These are phyloP conservation scores for Naganishia antarctica DNA, from an alignment of 768 basidiomycete genomes.

Conservation along the genomic window DNA sequence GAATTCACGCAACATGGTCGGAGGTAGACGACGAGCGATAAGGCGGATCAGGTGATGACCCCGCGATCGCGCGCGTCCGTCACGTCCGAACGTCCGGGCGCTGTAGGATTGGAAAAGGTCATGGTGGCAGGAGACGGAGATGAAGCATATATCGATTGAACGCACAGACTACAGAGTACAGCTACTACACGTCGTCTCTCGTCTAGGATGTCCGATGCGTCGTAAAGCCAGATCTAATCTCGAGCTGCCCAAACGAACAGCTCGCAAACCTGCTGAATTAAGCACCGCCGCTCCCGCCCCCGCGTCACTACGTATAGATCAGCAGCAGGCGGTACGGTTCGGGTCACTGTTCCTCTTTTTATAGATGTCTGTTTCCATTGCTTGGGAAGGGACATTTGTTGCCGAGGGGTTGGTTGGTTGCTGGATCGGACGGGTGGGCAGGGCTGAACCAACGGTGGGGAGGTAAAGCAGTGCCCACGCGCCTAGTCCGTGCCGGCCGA, in stretches of 20 bases:
- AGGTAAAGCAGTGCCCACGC: conserved; percentile 6
- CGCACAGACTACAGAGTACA: not conserved
- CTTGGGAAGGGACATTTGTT: conserved; percentile 15
- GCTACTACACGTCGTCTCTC: too few relatives aligned
- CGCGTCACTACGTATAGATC: not conserved
- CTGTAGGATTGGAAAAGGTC: not conserved
- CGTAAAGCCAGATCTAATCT: conserved; percentile 18
- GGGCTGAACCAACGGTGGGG: not conserved
- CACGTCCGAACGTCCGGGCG: conserved; percentile 4
- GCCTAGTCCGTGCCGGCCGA: not conserved
- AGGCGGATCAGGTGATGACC: conserved; percentile 1
- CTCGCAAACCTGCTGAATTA: conserved; percentile 23
- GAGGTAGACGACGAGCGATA: not conserved
- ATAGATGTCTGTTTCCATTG: conserved; percentile 9
- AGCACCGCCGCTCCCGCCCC: conserved; percentile 9
- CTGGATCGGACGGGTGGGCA: not conserved
- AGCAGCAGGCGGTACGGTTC: not conserved
- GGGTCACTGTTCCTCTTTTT: conserved; percentile 20
- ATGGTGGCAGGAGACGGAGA: not conserved
- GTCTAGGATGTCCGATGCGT: conserved; percentile 12
- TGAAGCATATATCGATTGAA: not conserved
- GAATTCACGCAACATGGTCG: conserved; percentile 4
- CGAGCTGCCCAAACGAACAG: not conserved
- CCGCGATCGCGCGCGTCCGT: conserved; percentile 1
- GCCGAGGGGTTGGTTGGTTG: conserved; percentile 6